Percentiles rank a stretch among this genome's conserved stretches.
phyloP scores from a whole-genome alignment of 1,139 yeast species.

The Kurtzmaniella quercitrusa region DNA sequence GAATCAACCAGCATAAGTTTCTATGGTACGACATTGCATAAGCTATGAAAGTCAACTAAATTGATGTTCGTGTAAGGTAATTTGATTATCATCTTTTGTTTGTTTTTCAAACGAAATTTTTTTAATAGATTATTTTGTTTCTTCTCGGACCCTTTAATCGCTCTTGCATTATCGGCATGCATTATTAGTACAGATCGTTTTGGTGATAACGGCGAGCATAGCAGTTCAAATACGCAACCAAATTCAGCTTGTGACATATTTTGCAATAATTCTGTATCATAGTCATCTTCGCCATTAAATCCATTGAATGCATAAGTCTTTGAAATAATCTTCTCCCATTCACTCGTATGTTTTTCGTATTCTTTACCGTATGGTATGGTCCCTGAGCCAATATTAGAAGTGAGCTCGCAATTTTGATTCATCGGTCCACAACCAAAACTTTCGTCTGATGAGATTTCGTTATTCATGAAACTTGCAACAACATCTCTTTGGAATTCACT shows the following conservation, averaged over 20 bases:
- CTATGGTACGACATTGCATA: background rate
- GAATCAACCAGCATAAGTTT: background rate
- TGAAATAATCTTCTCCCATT: constrained; percentile 47
- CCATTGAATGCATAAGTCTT: constrained; percentile 35
- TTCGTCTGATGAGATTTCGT: constrained; percentile 10
- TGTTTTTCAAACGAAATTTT: background rate
- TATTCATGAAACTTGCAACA: constrained; percentile 22
- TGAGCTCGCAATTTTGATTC: constrained; percentile 20
- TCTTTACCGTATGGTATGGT: constrained; percentile 15
- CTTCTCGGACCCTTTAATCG: background rate
- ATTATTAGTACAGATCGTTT: constrained; percentile 22
- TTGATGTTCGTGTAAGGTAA: background rate
- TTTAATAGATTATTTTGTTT: too few species aligned
- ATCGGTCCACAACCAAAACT: constrained; percentile 23
- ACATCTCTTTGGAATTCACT: constrained; percentile 27
- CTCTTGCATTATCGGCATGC: background rate
- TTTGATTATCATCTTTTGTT: background rate
- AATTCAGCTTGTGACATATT: constrained; percentile 25
- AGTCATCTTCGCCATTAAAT: constrained; percentile 27
- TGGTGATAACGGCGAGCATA: constrained; percentile 34
- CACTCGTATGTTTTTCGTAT: constrained; percentile 37
- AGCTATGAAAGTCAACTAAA: background rate
- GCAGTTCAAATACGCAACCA: constrained; percentile 23
- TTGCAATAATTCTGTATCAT: constrained; percentile 24
- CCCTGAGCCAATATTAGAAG: constrained; percentile 10